These are phyloP conservation scores for Rubia peregrina DNA, from an alignment of 305 asterid species.

Conservation along the genomic window DNA sequence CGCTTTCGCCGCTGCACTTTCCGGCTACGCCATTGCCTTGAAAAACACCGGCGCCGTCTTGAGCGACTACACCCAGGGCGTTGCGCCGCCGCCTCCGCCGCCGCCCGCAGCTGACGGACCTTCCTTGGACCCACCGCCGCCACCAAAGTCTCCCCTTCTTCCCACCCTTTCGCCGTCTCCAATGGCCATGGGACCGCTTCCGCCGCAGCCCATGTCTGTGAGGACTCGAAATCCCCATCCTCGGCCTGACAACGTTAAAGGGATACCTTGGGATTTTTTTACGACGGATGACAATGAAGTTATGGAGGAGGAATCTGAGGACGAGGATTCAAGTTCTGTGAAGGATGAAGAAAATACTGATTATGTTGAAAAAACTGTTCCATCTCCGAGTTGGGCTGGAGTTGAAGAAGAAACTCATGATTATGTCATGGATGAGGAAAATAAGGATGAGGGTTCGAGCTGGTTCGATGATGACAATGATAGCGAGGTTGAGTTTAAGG, in stretches of 20 bases:
- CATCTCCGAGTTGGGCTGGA: too few relatives aligned
- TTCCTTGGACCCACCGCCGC: constrained; percentile 38
- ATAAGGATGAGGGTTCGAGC: not conserved
- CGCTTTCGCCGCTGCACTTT: constrained; percentile 85
- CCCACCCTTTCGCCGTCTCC: constrained; percentile 88
- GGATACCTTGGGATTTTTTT: too few relatives aligned
- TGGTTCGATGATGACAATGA: not conserved
- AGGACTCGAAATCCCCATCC: too few relatives aligned
- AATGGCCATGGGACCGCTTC: constrained; percentile 41
- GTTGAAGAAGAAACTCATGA: not conserved
- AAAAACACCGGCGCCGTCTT: constrained; percentile 90
- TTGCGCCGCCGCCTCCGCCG: constrained; percentile 52
- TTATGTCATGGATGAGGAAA: too few relatives aligned
- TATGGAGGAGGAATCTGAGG: constrained; percentile 23
- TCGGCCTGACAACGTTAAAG: too few relatives aligned
- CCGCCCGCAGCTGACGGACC: constrained; percentile 31
- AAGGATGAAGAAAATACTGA: too few relatives aligned
- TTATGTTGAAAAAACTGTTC: too few relatives aligned
- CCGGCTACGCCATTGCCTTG: constrained; percentile 73
- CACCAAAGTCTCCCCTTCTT: constrained; percentile 46
- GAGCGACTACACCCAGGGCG: constrained; percentile 80
- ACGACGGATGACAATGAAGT: too few relatives aligned
- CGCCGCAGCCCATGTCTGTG: constrained; percentile 65
- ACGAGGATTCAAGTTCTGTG: not conserved
- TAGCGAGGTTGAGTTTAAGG: constrained; percentile 34